phyloP scores from a whole-genome alignment of 306 rosid species.

The Cucurbita moschata region DNA sequence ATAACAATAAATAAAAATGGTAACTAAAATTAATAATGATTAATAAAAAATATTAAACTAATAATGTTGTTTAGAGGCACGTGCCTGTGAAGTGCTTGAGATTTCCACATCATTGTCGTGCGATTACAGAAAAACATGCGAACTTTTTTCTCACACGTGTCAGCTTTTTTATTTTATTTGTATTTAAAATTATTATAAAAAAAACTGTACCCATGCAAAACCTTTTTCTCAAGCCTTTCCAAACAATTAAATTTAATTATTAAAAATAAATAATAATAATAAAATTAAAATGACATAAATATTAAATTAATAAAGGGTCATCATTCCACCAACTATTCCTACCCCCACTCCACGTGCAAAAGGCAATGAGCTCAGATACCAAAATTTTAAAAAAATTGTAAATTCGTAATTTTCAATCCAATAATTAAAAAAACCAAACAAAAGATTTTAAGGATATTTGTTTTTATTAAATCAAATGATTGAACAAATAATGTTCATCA shows the following conservation, averaged over 20 bases:
- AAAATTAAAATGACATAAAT: not conserved
- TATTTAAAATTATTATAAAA: too few species aligned
- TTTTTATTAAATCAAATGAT: too few species aligned
- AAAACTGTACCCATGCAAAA: not conserved
- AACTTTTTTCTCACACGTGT: slow-evolving; percentile 1
- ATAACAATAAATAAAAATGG: too few species aligned
- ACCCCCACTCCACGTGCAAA: not conserved
- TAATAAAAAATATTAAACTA: not conserved
- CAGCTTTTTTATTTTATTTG: not conserved
- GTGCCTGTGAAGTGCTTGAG: not conserved
- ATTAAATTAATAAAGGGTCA: not conserved
- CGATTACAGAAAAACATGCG: not conserved
- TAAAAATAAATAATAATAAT: not conserved
- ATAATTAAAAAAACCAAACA: too few species aligned
- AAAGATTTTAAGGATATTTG: too few species aligned
- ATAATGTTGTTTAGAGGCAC: not conserved
- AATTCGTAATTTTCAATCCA: too few species aligned
- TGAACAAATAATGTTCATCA: too few species aligned
- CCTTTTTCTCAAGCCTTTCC: not conserved
- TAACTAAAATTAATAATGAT: not conserved
- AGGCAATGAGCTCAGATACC: not conserved
- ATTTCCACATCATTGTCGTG: not conserved
- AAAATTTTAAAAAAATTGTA: not conserved
- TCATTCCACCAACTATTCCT: not conserved
- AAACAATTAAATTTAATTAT: not conserved